Percentiles rank a stretch among this genome's conserved stretches.
Evolutionary conservation across 2,329 filamentous ascomycete genomes (phyloP).

Genomic region (Spiromastix sp.): DNA sequence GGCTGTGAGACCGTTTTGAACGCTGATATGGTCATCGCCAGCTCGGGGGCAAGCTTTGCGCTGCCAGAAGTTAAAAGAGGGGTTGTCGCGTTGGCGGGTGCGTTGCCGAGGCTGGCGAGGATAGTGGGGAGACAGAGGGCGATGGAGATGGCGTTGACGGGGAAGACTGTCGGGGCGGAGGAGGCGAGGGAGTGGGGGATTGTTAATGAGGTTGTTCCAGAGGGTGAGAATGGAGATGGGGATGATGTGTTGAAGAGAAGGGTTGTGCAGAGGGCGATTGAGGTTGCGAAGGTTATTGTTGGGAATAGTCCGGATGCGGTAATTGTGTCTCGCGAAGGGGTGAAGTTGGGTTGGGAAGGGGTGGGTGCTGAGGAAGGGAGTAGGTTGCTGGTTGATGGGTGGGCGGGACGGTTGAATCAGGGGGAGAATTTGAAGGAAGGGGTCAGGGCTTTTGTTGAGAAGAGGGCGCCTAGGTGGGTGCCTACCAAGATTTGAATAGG

Average conservation of each 20-base stretch:
- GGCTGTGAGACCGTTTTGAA: slow-evolving; percentile 69
- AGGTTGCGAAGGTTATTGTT: slow-evolving; percentile 51
- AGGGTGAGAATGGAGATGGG: slow-evolving; percentile 13
- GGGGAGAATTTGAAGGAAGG: slow-evolving; percentile 69
- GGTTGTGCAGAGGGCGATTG: slow-evolving; percentile 39
- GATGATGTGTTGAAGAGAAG: slow-evolving; percentile 1
- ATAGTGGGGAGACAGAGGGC: slow-evolving; percentile 59
- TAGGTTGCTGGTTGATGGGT: slow-evolving; percentile 44
- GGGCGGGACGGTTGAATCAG: slow-evolving; percentile 50
- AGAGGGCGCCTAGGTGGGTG: slow-evolving; percentile 56
- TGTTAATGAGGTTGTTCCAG: slow-evolving; percentile 54
- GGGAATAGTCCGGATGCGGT: slow-evolving; percentile 65
- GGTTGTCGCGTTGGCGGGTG: slow-evolving; percentile 61
- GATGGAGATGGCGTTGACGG: slow-evolving; percentile 62
- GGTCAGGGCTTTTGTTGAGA: slow-evolving; percentile 65
- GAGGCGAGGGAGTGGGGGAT: slow-evolving; percentile 59
- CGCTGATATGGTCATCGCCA: slow-evolving; percentile 58
- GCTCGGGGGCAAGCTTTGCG: slow-evolving; percentile 47
- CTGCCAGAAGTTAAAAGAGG: slow-evolving; percentile 64
- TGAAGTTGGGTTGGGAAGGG: slow-evolving; percentile 63
- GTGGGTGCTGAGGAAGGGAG: slow-evolving; percentile 55
- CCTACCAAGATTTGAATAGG: slow-evolving; percentile 29
- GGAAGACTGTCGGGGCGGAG: slow-evolving; percentile 46
- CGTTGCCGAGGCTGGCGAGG: slow-evolving; percentile 54
- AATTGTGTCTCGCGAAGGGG: slow-evolving; percentile 60